Conservation (phyloP, 2,329 filamentous ascomycete genomes). For the Pseudogymnoascus verrucosus region DNA sequence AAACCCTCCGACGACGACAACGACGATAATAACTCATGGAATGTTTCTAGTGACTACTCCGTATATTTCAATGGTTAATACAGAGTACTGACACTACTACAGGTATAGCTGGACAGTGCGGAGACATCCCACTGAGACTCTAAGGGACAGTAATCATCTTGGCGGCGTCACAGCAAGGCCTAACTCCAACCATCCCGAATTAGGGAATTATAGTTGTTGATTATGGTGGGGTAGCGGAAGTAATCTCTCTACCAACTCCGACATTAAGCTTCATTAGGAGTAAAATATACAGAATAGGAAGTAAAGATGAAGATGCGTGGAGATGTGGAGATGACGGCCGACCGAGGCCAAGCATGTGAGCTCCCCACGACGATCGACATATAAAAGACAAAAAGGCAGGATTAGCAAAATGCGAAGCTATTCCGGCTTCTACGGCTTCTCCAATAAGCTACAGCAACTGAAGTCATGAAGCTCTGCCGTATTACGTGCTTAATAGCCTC, state of each 20-base stretch:
- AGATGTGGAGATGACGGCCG: not conserved
- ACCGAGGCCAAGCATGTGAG: conserved; percentile 1
- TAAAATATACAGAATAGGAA: not conserved
- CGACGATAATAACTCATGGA: not conserved
- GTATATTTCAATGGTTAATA: not conserved
- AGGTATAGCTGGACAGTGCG: not conserved
- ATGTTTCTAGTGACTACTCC: not conserved
- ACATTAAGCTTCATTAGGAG: not conserved
- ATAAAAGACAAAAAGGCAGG: not conserved
- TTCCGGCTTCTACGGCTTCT: not conserved
- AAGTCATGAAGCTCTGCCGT: not conserved
- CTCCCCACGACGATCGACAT: not conserved
- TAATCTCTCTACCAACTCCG: not conserved
- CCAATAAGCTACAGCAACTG: not conserved
- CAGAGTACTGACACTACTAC: not conserved
- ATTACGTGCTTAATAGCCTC: not conserved
- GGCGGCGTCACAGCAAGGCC: not conserved
- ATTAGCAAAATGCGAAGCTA: not conserved
- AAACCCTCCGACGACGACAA: not conserved
- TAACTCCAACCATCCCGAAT: not conserved
- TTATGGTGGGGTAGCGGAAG: not conserved
- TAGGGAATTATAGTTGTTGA: not conserved
- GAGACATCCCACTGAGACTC: not conserved
- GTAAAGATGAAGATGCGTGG: not conserved
- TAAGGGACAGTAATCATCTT: not conserved